Conservation (phyloP, 768 basidiomycete species). For the Pisolithus tinctorius region DNA sequence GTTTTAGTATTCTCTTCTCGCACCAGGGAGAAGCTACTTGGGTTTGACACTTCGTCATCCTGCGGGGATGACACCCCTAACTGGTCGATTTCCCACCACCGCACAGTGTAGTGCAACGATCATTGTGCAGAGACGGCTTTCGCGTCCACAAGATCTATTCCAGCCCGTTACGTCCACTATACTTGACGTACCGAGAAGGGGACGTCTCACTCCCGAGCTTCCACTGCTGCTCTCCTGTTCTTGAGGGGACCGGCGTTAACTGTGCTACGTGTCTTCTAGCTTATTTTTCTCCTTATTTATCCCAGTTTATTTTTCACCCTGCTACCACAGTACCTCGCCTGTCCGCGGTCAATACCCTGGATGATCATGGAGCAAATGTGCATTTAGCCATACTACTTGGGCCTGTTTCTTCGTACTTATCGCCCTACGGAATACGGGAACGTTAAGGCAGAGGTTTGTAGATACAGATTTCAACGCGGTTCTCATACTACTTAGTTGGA, state of each 20-base stretch:
- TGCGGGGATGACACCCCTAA: too few species aligned
- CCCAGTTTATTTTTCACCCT: background rate
- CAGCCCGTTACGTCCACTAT: too few species aligned
- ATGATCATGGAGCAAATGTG: background rate
- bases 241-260: background rate
- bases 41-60: too few species aligned
- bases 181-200: background rate
- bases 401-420: background rate
- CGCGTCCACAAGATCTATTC: too few species aligned
- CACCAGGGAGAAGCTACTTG: background rate
- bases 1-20: background rate
- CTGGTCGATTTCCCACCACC: too few species aligned
- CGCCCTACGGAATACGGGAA: too few species aligned
- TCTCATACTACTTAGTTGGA: too few species aligned
- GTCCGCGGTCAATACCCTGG: too few species aligned
- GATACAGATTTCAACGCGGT: too few species aligned
- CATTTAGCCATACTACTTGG: background rate
- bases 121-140: too few species aligned
- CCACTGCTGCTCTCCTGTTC: background rate
- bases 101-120: too few species aligned
- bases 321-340: background rate
- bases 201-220: background rate
- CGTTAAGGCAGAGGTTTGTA: too few species aligned
- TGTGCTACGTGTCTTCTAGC: background rate
- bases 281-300: background rate